Conservation (phyloP, 1,284 basidiomycete species). For the Ceratobasidium sp. region DNA sequence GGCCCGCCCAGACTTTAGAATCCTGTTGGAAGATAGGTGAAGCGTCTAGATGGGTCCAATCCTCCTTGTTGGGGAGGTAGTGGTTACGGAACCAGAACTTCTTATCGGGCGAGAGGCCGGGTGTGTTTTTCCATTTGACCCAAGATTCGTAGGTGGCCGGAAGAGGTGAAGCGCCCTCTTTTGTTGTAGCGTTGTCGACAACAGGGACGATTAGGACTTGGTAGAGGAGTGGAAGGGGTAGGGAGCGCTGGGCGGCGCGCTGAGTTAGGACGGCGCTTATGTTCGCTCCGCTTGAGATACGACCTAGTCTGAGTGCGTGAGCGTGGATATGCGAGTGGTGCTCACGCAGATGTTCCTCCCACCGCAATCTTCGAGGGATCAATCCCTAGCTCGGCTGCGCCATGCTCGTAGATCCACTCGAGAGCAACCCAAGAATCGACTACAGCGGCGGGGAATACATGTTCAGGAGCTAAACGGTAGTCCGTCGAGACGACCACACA, state of each 20-base stretch:
- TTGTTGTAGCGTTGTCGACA: constrained; percentile 69
- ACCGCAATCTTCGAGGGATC: constrained; percentile 65
- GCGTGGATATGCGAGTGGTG: background rate
- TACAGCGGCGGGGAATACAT: constrained; percentile 79
- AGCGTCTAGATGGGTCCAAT: constrained; percentile 74
- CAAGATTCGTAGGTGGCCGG: constrained; percentile 63
- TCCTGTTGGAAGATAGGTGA: constrained; percentile 78
- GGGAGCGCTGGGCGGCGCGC: constrained; percentile 66
- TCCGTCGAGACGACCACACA: constrained; percentile 72
- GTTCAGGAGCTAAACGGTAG: constrained; percentile 81
- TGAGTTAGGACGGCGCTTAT: constrained; percentile 76
- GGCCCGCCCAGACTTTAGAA: constrained; percentile 62
- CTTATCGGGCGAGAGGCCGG: constrained; percentile 70
- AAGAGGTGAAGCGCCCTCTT: constrained; percentile 26
- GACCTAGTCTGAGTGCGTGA: background rate
- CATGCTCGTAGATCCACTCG: constrained; percentile 70
- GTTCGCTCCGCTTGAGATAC: constrained; percentile 67
- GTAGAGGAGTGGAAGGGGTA: constrained; percentile 70
- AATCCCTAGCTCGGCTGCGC: constrained; percentile 59
- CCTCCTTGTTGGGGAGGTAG: constrained; percentile 73
- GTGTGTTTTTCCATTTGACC: constrained; percentile 70
- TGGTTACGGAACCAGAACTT: constrained; percentile 81
- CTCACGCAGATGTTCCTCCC: constrained; percentile 78
- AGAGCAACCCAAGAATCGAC: constrained; percentile 79
- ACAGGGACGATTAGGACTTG: constrained; percentile 81